Conservation (phyloP, 2,329 filamentous ascomycete species). For the Xenoacremonium recifei region DNA sequence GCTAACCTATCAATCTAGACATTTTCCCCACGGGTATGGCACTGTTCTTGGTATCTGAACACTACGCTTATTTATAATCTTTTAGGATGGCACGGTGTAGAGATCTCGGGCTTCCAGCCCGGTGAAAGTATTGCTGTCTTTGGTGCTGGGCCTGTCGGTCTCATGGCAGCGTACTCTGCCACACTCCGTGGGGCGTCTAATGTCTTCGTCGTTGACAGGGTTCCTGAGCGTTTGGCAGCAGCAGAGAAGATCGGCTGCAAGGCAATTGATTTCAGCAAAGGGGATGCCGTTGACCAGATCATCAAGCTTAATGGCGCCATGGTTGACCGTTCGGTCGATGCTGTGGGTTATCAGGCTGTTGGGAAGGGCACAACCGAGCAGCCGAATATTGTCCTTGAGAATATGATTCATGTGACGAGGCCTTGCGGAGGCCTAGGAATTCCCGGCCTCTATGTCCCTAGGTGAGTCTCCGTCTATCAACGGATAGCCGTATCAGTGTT, state of each 20-base stretch:
- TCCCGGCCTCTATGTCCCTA: constrained; percentile 50
- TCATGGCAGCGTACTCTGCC: constrained; percentile 66
- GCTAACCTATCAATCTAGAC: constrained; percentile 21
- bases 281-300: constrained; percentile 60
- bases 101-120: constrained; percentile 56
- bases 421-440: constrained; percentile 62
- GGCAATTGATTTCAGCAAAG: constrained; percentile 59
- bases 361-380: constrained; percentile 56
- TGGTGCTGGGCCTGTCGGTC: constrained; percentile 62
- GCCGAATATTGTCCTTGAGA: constrained; percentile 62
- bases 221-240: constrained; percentile 55
- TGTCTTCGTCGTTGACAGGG: constrained; percentile 63
- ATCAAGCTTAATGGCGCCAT: constrained; percentile 56
- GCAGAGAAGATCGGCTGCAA: constrained; percentile 62
- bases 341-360: constrained; percentile 65
- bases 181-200: constrained; percentile 58
- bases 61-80: neutral
- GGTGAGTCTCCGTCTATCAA: constrained; percentile 13
- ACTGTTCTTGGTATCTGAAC: too few relatives aligned
- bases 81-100: constrained; percentile 54
- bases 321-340: constrained; percentile 64
- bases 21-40: constrained; percentile 32
- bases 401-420: constrained; percentile 61
- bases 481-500: neutral
- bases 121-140: constrained; percentile 65